These are phyloP conservation scores for Podaxis rugospora DNA, from an alignment of 768 basidiomycete species.

Conservation along the genomic window DNA sequence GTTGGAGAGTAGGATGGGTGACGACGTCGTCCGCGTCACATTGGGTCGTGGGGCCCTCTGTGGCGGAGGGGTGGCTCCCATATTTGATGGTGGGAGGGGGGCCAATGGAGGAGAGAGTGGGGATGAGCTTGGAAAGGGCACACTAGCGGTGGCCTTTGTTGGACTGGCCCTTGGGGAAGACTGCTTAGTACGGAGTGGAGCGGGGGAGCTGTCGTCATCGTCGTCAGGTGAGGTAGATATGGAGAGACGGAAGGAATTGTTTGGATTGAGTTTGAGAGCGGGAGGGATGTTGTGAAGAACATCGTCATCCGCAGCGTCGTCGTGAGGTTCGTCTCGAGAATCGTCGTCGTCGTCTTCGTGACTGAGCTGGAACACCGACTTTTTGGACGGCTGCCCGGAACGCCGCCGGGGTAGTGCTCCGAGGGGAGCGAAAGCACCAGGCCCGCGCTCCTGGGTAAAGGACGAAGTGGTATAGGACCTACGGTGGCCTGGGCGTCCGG, in stretches of 20 bases:
- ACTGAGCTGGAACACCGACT: background rate
- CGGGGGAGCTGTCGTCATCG: constrained; percentile 7
- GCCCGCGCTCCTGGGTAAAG: constrained; percentile 16
- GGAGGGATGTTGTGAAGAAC: constrained; percentile 12
- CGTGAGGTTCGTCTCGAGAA: constrained; percentile 5
- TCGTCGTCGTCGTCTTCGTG: constrained; percentile 7
- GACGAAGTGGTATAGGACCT: constrained; percentile 23
- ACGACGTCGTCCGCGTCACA: constrained; percentile 32
- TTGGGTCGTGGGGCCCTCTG: constrained; percentile 23
- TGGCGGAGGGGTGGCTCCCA: constrained; percentile 9
- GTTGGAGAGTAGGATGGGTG: constrained; percentile 53
- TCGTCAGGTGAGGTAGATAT: constrained; percentile 16
- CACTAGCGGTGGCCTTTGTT: background rate
- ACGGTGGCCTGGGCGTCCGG: constrained; percentile 31
- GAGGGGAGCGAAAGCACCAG: constrained; percentile 47
- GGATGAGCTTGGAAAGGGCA: constrained; percentile 42
- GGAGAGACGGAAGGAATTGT: constrained; percentile 13
- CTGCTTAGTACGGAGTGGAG: background rate
- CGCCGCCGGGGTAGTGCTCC: constrained; percentile 36
- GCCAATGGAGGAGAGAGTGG: constrained; percentile 17
- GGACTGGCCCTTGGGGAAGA: too few relatives aligned
- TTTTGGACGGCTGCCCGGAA: background rate
- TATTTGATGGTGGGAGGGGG: constrained; percentile 12
- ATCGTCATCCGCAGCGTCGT: constrained; percentile 30
- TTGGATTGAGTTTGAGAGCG: constrained; percentile 20